Evolutionary conservation across 805 yeast species (phyloP).

Genomic region (Wickerhamiella sorbophila): DNA sequence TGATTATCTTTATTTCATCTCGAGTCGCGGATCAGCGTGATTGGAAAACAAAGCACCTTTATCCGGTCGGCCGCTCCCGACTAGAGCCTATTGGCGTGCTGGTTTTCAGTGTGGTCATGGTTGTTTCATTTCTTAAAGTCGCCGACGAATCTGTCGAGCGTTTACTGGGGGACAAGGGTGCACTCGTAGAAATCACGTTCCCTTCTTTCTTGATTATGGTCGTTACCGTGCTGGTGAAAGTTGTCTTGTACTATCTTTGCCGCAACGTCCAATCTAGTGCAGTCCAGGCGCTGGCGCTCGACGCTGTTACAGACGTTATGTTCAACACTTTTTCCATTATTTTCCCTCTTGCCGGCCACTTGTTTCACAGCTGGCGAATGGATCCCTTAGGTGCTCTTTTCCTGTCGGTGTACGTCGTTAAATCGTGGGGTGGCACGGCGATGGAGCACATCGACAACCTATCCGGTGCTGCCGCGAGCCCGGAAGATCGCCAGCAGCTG

Average conservation of each 20-base stretch:
- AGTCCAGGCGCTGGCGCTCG: constrained; percentile 68
- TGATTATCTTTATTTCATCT: constrained; percentile 54
- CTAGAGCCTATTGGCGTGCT: constrained; percentile 69
- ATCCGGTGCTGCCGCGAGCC: constrained; percentile 58
- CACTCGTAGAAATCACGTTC: constrained; percentile 32
- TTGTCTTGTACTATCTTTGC: constrained; percentile 53
- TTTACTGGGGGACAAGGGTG: constrained; percentile 26
- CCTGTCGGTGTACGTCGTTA: constrained; percentile 46
- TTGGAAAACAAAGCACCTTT: constrained; percentile 30
- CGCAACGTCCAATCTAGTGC: constrained; percentile 45
- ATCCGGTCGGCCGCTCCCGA: constrained; percentile 60
- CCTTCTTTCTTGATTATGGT: constrained; percentile 48
- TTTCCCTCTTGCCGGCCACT: constrained; percentile 50
- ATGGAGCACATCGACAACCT: constrained; percentile 60
- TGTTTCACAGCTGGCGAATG: constrained; percentile 47
- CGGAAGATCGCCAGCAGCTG: constrained; percentile 48
- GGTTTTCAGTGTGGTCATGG: constrained; percentile 56
- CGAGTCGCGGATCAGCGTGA: constrained; percentile 27
- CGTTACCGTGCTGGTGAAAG: constrained; percentile 44
- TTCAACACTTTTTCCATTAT: constrained; percentile 58
- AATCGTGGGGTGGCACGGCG: constrained; percentile 50
- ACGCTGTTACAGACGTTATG: constrained; percentile 63
- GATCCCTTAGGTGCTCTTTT: constrained; percentile 62
- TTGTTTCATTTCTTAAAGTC: constrained; percentile 58
- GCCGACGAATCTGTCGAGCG: constrained; percentile 46